Evolutionary conservation across 2,329 filamentous ascomycete genomes (phyloP), one percentile per base, ranked within the genome.

Genomic region (Nakataea oryzae): DNA sequence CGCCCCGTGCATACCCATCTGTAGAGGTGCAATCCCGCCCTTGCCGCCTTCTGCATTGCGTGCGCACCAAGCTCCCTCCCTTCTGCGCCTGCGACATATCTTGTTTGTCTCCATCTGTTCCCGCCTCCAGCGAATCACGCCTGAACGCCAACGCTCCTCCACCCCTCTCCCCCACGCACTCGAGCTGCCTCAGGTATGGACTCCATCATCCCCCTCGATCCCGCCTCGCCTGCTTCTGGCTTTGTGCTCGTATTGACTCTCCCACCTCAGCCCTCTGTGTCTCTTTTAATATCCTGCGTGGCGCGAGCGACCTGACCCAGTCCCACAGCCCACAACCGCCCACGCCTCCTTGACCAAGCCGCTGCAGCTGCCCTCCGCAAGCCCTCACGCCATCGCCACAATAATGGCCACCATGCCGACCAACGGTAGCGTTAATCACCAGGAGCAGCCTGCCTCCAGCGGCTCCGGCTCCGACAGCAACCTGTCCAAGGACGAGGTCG

Each of bases 401-500:
- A 60, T 27, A 1, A 60, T 56, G 64, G 67, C 65, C 66, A 76
- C 63, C 70, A 85, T 85, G 82, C 79, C 82, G 71, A 81, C 81
- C 71, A 84, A 83, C 81, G 82, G 81, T 73, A 81, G 74, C 71
- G 73, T 77, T 70, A 73, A 71, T 70, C 74, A 77, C 69, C 74
- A 76, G 72, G 74, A 78, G 66, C 74, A 79, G 70, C 68, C 72
- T 64, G 69, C 73, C 57, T 66, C 72, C 64, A 67, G 65, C 58
- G 54, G 69, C 54, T 65, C 67, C 61, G 69, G 70, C 65, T 67
- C 71, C 54, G 70, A 70, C 62, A 78, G 72, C 72, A 80, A 83
- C 69, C 77, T 86, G 54, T 80, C 82, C 70, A 97, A 96, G 81
- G 92, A 96, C 74, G 91, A 97, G 79, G 92, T 99, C 68, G 95